Percentiles rank a stretch among this genome's conserved stretches.
Evolutionary conservation across 2,329 filamentous ascomycete species (phyloP).

Genomic region (Epichloe festucae): DNA sequence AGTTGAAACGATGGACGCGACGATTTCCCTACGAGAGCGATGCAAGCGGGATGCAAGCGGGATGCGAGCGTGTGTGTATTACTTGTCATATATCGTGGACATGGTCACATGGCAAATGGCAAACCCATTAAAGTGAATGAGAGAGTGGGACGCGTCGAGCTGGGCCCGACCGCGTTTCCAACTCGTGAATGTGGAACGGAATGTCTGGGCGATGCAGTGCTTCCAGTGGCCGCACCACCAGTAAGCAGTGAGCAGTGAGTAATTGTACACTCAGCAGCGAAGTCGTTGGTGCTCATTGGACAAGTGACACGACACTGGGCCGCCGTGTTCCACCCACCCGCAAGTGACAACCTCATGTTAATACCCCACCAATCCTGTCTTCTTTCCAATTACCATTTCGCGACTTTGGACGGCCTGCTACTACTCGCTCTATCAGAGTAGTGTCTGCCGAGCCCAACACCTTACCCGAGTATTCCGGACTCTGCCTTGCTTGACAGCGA

Average conservation of each 20-base stretch:
- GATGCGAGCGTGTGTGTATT: background rate
- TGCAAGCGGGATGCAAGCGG: background rate
- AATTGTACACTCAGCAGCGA: background rate
- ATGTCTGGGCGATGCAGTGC: no score
- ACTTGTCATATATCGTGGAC: no score
- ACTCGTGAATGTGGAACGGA: no score
- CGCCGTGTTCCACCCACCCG: no score
- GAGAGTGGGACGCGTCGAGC: conserved; percentile 2
- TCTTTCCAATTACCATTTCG: background rate
- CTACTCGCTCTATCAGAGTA: background rate
- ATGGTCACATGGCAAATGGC: background rate
- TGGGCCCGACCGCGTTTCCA: background rate
- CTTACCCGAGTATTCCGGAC: background rate
- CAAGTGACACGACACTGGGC: no score
- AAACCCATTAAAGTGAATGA: background rate
- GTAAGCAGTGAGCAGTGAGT: no score
- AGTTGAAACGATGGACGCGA: background rate
- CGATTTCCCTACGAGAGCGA: background rate
- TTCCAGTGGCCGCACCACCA: no score
- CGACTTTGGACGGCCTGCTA: conserved; percentile 1
- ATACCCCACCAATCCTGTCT: background rate
- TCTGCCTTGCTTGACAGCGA: background rate
- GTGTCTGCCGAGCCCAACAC: background rate
- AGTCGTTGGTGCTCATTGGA: conserved; percentile 4
- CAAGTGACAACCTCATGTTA: background rate